Percentiles rank a stretch among this genome's conserved stretches.
phyloP scores from a whole-genome alignment of 1,284 basidiomycete genomes.

The Clitocybe nebularis region DNA sequence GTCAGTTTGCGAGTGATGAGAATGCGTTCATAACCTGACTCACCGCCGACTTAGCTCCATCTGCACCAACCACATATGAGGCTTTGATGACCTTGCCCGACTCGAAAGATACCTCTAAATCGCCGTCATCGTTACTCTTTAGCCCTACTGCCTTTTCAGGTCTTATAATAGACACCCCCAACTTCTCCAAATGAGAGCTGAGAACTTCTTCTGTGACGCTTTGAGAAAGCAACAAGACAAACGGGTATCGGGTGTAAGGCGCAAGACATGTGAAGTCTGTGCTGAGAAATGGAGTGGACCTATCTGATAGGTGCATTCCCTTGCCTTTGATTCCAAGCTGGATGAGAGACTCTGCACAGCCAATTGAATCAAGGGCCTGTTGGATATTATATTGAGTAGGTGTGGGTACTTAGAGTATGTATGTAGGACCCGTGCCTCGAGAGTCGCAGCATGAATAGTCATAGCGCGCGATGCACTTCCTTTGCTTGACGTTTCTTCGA shows the following conservation, averaged over 20 bases:
- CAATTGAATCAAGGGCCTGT: constrained; percentile 45
- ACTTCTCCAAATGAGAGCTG: constrained; percentile 27
- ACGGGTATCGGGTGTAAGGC: constrained; percentile 42
- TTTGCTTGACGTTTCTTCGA: constrained; percentile 34
- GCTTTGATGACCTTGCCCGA: constrained; percentile 42
- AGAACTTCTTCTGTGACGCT: constrained; percentile 43
- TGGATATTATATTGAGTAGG: background rate
- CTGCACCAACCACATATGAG: constrained; percentile 51
- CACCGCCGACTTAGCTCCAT: constrained; percentile 52
- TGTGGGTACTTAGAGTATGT: background rate
- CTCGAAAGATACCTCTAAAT: constrained; percentile 45
- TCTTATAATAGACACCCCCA: constrained; percentile 31
- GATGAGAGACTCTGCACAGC: constrained; percentile 38
- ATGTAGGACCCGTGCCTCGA: constrained; percentile 24
- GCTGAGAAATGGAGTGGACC: constrained; percentile 23
- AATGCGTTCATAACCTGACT: constrained; percentile 15
- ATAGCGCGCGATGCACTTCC: constrained; percentile 37
- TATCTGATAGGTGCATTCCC: constrained; percentile 27
- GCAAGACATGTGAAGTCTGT: constrained; percentile 31
- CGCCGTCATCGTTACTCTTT: constrained; percentile 18
- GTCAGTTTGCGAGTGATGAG: background rate
- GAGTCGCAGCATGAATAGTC: constrained; percentile 41
- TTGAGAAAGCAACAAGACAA: constrained; percentile 42
- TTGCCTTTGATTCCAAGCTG: constrained; percentile 33
- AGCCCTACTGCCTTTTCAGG: constrained; percentile 35